These are phyloP conservation scores for Pisolithus tinctorius DNA, from an alignment of 768 basidiomycete genomes.

Conservation along the genomic window DNA sequence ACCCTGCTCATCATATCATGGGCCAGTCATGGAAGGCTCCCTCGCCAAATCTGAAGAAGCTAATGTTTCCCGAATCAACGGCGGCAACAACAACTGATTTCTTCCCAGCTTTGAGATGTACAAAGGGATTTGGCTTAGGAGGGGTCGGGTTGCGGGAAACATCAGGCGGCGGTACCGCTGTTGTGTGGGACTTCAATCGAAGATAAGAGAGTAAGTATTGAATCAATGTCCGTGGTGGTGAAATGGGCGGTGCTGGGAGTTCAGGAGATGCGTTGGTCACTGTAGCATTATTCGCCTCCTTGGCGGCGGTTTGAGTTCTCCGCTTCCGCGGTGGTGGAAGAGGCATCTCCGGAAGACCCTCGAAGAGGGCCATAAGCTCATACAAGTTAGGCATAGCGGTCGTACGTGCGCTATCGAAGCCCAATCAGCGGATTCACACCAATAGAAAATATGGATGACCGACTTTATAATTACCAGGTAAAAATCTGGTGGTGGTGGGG, in stretches of 20 bases:
- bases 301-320: background rate
- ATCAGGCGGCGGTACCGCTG: slow-evolving; percentile 8
- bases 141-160: slow-evolving; percentile 21
- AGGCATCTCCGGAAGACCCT: slow-evolving; percentile 53
- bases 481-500: slow-evolving; percentile 79
- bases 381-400: slow-evolving; percentile 76
- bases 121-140: slow-evolving; percentile 64
- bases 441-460: slow-evolving; percentile 18
- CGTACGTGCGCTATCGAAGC: slow-evolving; percentile 60
- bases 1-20: slow-evolving; percentile 32
- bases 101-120: slow-evolving; percentile 75
- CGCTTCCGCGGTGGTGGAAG: slow-evolving; percentile 52
- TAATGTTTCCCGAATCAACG: slow-evolving; percentile 81
- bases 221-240: background rate
- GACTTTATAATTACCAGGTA: slow-evolving; percentile 82
- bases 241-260: background rate
- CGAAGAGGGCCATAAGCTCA: slow-evolving; percentile 72
- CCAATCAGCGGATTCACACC: background rate
- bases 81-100: slow-evolving; percentile 80
- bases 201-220: slow-evolving; percentile 5
- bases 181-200: background rate
- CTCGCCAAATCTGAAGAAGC: slow-evolving; percentile 84
- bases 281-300: slow-evolving; percentile 1
- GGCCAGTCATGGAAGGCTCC: slow-evolving; percentile 84
- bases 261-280: slow-evolving; percentile 1